Evolutionary conservation across 768 basidiomycete species (phyloP).

Genomic region (Naematelia encephala): DNA sequence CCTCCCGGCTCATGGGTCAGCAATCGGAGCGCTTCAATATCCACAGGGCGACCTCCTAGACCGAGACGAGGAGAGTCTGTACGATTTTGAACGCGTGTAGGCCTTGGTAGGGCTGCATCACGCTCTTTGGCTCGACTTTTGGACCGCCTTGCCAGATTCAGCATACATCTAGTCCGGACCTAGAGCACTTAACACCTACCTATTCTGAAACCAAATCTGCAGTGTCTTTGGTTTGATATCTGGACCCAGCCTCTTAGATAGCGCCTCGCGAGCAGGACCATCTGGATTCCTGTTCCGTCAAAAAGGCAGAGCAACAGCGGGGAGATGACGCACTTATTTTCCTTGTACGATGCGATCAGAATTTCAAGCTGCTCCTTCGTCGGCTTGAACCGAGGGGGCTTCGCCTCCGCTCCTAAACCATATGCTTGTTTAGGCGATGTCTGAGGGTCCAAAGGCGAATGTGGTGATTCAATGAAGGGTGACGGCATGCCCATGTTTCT

Average conservation of each 20-base stretch:
- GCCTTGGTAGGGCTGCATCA: conserved; percentile 14
- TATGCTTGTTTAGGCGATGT: not conserved
- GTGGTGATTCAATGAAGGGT: not conserved
- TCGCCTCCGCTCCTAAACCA: conserved; percentile 9
- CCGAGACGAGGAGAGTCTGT: not conserved
- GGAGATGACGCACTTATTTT: conserved; percentile 34
- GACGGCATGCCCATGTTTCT: not conserved
- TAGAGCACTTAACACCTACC: conserved; percentile 20
- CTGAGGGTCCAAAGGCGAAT: not conserved
- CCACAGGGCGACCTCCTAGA: not conserved
- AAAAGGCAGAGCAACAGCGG: not conserved
- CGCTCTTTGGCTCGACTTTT: conserved; percentile 39
- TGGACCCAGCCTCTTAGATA: conserved; percentile 28
- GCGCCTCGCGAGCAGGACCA: conserved; percentile 22
- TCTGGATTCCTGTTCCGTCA: conserved; percentile 32
- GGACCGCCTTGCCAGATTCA: conserved; percentile 19
- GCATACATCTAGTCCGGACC: not conserved
- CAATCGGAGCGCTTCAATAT: conserved; percentile 21
- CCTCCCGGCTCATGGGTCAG: conserved; percentile 31
- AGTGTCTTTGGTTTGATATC: conserved; percentile 37
- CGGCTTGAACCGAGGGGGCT: conserved; percentile 38
- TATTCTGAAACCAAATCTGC: conserved; percentile 47
- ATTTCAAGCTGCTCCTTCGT: conserved; percentile 40
- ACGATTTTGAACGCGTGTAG: not conserved
- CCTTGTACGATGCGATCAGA: conserved; percentile 32